These are phyloP conservation scores for Globisporangium middletonii DNA, from an alignment of 352 stramenopile genomes.

Conservation along the genomic window DNA sequence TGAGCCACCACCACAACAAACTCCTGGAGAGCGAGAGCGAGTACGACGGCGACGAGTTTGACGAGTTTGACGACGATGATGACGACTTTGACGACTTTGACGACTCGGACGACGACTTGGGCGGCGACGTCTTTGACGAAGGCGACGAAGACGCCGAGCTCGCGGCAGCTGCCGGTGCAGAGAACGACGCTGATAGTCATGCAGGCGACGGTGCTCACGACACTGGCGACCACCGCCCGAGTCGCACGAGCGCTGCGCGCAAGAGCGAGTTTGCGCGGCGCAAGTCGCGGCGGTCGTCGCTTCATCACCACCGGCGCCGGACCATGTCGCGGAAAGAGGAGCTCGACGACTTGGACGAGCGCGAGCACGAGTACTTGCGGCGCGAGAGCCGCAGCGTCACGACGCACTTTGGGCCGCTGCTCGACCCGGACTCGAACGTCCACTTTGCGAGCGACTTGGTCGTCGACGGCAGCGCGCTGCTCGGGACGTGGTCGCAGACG, in stretches of 20 bases:
- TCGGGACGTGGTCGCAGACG: conserved; percentile 67
- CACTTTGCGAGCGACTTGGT: conserved; percentile 56
- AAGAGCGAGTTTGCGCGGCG: conserved; percentile 11
- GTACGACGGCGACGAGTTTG: conserved; percentile 37
- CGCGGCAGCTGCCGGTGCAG: not conserved
- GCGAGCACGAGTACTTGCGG: conserved; percentile 56
- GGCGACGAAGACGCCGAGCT: conserved; percentile 2
- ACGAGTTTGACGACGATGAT: conserved; percentile 24
- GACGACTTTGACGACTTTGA: conserved; percentile 21
- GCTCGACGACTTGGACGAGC: conserved; percentile 57
- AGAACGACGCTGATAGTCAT: conserved; percentile 2
- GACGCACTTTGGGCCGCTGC: conserved; percentile 56
- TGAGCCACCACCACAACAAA: conserved; percentile 22
- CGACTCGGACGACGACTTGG: conserved; percentile 7
- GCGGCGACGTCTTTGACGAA: conserved; percentile 14
- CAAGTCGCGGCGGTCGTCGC: conserved; percentile 12
- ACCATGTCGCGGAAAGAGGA: conserved; percentile 41
- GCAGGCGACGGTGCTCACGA: not conserved
- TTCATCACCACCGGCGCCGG: conserved; percentile 3
- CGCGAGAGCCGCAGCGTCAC: conserved; percentile 54
- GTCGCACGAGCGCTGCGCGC: not conserved
- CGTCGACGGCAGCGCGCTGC: conserved; percentile 44
- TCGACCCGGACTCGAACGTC: conserved; percentile 58
- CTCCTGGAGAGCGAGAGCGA: conserved; percentile 37
- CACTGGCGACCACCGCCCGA: not conserved